A percentile compares a stretch with the other conserved stretches of the same genome.
phyloP scores from a whole-genome alignment of 495 filamentous ascomycete genomes.

The Xylaria acuta region DNA sequence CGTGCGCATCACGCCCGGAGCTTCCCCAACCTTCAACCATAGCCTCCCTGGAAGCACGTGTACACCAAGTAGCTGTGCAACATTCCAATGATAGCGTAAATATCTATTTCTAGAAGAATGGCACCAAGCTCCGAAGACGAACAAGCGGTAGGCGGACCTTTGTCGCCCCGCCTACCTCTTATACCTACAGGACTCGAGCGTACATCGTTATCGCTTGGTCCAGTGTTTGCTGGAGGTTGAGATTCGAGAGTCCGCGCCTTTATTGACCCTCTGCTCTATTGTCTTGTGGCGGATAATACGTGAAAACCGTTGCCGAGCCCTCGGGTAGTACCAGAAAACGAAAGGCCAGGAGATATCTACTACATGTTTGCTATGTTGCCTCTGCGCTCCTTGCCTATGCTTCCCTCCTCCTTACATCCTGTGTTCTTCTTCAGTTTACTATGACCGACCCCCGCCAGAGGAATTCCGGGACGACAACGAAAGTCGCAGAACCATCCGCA shows the following conservation, averaged over 20 bases:
- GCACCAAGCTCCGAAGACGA: neutral
- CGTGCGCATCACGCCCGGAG: slow-evolving; percentile 20
- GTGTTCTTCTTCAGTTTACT: slow-evolving; percentile 4
- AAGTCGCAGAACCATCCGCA: slow-evolving; percentile 19
- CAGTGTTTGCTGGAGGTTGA: slow-evolving; percentile 1
- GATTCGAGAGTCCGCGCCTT: slow-evolving; percentile 14
- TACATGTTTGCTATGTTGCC: slow-evolving; percentile 7
- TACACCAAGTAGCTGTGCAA: slow-evolving; percentile 2
- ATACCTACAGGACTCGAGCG: slow-evolving; percentile 12
- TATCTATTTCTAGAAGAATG: slow-evolving; percentile 22
- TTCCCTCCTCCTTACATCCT: neutral
- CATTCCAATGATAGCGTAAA: neutral
- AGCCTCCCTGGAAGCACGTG: slow-evolving; percentile 17
- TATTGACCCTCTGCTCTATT: neutral
- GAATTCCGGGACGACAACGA: slow-evolving; percentile 27
- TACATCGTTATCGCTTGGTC: neutral
- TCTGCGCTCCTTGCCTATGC: neutral
- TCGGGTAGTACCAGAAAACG: slow-evolving; percentile 5
- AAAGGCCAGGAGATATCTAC: neutral
- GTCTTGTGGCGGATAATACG: slow-evolving; percentile 9
- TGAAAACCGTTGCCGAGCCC: slow-evolving; percentile 19
- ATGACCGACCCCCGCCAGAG: slow-evolving; percentile 34
- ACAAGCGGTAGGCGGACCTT: slow-evolving; percentile 14
- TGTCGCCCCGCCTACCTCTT: slow-evolving; percentile 14
- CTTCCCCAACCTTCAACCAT: slow-evolving; percentile 24